Percentiles rank a stretch among this genome's conserved stretches.
Conservation (phyloP, 2,329 filamentous ascomycete genomes). For the Fusarium napiforme region DNA sequence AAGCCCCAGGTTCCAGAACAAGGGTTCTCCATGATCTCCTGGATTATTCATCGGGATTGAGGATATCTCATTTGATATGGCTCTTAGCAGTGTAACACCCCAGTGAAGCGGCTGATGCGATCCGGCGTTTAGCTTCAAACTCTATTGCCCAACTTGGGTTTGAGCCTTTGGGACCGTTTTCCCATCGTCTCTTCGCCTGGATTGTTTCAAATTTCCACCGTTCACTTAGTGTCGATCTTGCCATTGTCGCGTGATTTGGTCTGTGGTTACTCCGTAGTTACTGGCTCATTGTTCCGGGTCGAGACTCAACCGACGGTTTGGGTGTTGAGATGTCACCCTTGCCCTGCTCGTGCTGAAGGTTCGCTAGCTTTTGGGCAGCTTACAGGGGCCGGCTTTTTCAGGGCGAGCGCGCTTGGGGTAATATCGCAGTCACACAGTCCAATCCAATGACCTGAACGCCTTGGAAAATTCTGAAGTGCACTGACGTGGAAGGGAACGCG, state of each 20-base stretch:
- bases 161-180: neutral
- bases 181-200: neutral
- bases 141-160: neutral
- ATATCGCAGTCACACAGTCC: neutral
- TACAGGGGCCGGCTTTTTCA: neutral
- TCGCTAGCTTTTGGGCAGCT: neutral
- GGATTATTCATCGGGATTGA: neutral
- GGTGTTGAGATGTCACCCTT: neutral
- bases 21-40: neutral
- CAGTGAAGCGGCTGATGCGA: neutral
- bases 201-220: neutral
- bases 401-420: neutral
- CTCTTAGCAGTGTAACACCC: neutral
- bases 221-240: neutral
- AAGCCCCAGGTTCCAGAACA: neutral
- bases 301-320: neutral
- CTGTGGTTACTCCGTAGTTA: neutral
- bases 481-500: neutral
- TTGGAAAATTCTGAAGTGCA: neutral
- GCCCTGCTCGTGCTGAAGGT: neutral
- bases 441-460: neutral
- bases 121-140: slow-evolving; percentile 10
- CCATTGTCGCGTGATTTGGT: neutral
- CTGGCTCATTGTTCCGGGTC: neutral
- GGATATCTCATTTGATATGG: neutral